Evolutionary conservation across 495 filamentous ascomycete genomes (phyloP).

Genomic region (Neurospora sp.): DNA sequence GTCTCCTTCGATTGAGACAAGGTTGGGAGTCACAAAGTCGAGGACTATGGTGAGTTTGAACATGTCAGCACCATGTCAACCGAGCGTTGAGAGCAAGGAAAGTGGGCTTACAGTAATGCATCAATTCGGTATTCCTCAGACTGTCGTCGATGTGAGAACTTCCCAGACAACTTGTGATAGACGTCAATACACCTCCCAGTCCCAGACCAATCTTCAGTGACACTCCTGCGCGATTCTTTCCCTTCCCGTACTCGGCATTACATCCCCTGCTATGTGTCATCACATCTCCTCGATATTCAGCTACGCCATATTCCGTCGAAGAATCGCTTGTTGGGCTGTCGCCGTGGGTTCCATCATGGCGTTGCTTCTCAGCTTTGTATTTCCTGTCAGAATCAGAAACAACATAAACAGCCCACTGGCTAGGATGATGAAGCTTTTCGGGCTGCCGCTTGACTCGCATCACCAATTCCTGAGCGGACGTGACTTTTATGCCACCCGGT

Average conservation of each 20-base stretch:
- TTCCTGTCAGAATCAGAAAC: conserved; percentile 1
- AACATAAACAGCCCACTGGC: neutral
- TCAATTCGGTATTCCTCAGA: conserved; percentile 11
- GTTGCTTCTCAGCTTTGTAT: neutral
- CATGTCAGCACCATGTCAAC: neutral
- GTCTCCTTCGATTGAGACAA: conserved; percentile 17
- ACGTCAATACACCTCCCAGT: conserved; percentile 11
- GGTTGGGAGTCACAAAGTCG: conserved; percentile 13
- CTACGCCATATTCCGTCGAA: neutral
- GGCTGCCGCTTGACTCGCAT: neutral
- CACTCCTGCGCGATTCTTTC: neutral
- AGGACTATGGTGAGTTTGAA: conserved; percentile 7
- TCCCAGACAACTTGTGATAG: conserved; percentile 11
- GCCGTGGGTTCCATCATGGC: neutral
- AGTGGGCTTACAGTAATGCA: conserved; percentile 15
- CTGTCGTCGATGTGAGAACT: conserved; percentile 8
- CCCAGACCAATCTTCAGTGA: neutral
- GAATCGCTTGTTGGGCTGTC: neutral
- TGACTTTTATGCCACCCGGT: conserved; percentile 1
- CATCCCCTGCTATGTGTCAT: neutral
- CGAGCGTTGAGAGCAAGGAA: neutral
- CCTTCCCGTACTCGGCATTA: neutral
- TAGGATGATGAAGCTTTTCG: neutral
- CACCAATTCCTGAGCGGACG: neutral
- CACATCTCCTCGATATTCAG: neutral